These are phyloP conservation scores for Vitis labrusca DNA, from an alignment of 164 flowering plant genomes.

Conservation along the genomic window DNA sequence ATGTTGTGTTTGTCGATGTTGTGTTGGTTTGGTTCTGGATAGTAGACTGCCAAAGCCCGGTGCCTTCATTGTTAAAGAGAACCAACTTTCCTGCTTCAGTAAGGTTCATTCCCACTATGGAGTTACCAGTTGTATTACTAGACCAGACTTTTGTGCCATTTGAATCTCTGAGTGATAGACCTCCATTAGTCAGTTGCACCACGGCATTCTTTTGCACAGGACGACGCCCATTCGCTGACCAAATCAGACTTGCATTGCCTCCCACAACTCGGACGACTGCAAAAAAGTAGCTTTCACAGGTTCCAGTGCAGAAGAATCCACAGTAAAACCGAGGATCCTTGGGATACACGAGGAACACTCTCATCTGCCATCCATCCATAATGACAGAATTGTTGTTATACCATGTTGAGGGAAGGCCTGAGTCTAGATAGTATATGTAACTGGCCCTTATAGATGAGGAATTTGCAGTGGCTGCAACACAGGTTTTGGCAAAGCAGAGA, in stretches of 20 bases:
- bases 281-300: not conserved
- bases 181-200: no score
- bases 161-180: no score
- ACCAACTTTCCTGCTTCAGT: not conserved
- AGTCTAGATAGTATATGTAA: not conserved
- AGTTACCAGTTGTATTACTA: not conserved
- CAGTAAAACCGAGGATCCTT: not conserved
- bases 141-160: not conserved
- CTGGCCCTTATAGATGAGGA: not conserved
- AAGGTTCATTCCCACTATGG: not conserved
- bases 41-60: no score
- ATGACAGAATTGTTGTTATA: not conserved
- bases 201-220: not conserved
- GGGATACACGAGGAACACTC: not conserved
- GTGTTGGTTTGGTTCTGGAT: no score
- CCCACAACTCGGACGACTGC: not conserved
- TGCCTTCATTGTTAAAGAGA: not conserved
- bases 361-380: not conserved
- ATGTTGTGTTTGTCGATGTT: no score
- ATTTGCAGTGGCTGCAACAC: not conserved
- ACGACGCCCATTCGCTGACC: not conserved
- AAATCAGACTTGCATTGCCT: not conserved
- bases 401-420: constrained; percentile 1
- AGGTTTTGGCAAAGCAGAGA: not conserved
- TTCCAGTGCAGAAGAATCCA: not conserved